phyloP scores from a whole-genome alignment of 2,329 filamentous ascomycete species.

The Herpotrichia juniperi region DNA sequence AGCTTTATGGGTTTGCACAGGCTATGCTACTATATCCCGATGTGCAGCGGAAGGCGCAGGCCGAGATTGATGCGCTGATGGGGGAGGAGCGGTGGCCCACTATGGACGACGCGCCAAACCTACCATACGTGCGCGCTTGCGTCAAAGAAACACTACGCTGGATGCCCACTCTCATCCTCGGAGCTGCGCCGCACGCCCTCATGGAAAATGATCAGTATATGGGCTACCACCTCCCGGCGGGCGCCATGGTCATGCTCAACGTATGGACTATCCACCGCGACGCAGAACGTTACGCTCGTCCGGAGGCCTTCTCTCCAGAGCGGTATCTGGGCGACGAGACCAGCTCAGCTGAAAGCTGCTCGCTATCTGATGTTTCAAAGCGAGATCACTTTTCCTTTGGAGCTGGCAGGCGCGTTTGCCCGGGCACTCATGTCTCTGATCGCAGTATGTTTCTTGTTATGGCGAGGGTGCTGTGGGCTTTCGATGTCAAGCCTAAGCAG shows the following conservation, averaged over 20 bases:
- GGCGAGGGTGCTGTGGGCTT: conserved; percentile 42
- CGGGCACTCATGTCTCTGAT: conserved; percentile 46
- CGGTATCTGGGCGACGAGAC: conserved; percentile 22
- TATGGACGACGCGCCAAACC: conserved; percentile 18
- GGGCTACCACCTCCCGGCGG: conserved; percentile 40
- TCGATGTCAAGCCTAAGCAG: conserved; percentile 37
- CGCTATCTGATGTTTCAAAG: conserved; percentile 17
- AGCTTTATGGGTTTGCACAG: conserved; percentile 26
- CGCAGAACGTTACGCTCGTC: conserved; percentile 15
- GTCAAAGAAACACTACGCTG: conserved; percentile 38
- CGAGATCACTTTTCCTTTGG: conserved; percentile 45
- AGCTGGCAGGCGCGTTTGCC: conserved; percentile 42
- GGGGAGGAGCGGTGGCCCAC: conserved; percentile 9
- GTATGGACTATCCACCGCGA: conserved; percentile 22
- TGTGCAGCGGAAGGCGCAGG: conserved; percentile 10
- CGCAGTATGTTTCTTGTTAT: conserved; percentile 44
- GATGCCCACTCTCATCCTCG: conserved; percentile 24
- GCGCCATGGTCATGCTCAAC: conserved; percentile 33
- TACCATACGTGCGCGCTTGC: conserved; percentile 35
- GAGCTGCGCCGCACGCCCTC: conserved; percentile 27
- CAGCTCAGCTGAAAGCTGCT: conserved; percentile 14
- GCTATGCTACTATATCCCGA: conserved; percentile 14
- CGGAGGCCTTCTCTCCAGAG: conserved; percentile 23
- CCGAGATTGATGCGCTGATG: conserved; percentile 12
- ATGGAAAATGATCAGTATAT: conserved; percentile 36